Conservation (phyloP, 768 basidiomycete species). For the Agaricus blazei region DNA sequence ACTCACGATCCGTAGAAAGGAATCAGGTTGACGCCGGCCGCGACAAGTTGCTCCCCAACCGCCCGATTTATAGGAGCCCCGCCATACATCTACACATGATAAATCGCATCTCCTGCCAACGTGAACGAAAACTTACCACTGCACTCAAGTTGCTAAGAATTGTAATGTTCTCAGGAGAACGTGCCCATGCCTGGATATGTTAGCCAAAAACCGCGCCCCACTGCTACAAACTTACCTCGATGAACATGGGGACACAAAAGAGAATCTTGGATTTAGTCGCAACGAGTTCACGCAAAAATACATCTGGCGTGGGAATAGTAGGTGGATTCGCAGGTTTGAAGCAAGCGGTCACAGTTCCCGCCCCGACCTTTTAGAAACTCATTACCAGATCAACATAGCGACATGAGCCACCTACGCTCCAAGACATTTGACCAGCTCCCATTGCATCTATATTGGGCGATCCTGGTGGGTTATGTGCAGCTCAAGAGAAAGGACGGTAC, state of each 20-base stretch:
- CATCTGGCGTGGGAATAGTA: slow-evolving; percentile 15
- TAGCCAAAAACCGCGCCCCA: neutral
- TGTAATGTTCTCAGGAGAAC: slow-evolving; percentile 10
- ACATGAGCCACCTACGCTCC: slow-evolving; percentile 5
- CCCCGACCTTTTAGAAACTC: neutral
- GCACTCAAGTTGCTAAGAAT: slow-evolving; percentile 14
- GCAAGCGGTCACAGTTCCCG: slow-evolving; percentile 15
- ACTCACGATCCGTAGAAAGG: slow-evolving; percentile 32
- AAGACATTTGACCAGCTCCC: slow-evolving; percentile 12
- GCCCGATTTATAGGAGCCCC: slow-evolving; percentile 21
- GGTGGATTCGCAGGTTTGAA: slow-evolving; percentile 17
- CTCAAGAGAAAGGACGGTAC: neutral
- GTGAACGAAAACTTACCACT: slow-evolving; percentile 10
- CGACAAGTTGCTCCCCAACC: slow-evolving; percentile 15
- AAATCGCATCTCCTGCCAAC: neutral
- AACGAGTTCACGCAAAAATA: slow-evolving; percentile 8
- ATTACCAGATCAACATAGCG: neutral
- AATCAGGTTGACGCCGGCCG: slow-evolving; percentile 17
- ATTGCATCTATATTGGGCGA: slow-evolving; percentile 12
- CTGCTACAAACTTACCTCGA: slow-evolving; percentile 16
- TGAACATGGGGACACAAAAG: slow-evolving; percentile 14
- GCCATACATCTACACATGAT: slow-evolving; percentile 14
- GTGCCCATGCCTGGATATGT: slow-evolving; percentile 17
- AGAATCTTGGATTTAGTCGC: slow-evolving; percentile 4
- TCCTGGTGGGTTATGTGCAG: neutral